Evolutionary conservation across 371 early-diverging fungal species (phyloP).

Genomic region (Haplosporangium sp.): DNA sequence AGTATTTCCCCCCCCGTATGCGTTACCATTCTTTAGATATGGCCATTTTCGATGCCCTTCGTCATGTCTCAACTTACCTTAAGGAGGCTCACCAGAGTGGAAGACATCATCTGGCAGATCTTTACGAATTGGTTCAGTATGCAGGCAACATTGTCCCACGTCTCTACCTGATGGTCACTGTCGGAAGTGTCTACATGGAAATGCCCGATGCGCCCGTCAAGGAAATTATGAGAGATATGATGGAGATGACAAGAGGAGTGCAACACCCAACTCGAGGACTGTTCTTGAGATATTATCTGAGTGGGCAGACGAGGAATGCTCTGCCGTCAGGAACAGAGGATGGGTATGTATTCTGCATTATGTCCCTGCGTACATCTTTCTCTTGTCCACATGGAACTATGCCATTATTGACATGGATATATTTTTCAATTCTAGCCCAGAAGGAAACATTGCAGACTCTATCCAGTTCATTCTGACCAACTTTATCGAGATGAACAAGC

Average conservation of each 20-base stretch:
- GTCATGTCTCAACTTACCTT: constrained; percentile 87
- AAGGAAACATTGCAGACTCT: constrained; percentile 88
- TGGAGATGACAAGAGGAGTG: constrained; percentile 97
- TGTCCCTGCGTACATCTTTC: neutral
- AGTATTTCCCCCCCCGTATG: neutral
- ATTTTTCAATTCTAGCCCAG: constrained; percentile 62
- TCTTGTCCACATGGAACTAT: neutral
- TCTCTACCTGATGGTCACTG: constrained; percentile 97
- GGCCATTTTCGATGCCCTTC: constrained; percentile 95
- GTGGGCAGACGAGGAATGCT: constrained; percentile 91
- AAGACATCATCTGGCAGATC: constrained; percentile 91
- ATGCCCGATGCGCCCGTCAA: constrained; percentile 87
- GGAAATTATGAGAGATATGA: constrained; percentile 97
- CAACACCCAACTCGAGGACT: constrained; percentile 97
- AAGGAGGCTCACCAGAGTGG: constrained; percentile 86
- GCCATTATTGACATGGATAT: neutral
- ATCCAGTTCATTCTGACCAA: constrained; percentile 95
- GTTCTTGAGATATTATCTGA: constrained; percentile 93
- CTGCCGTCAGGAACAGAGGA: constrained; percentile 71
- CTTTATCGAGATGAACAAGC: constrained; percentile 98
- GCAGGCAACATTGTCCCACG: constrained; percentile 97
- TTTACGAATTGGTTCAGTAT: constrained; percentile 97
- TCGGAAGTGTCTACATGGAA: constrained; percentile 94
- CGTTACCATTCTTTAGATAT: constrained; percentile 73
- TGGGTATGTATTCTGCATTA: constrained; percentile 55